Evolutionary conservation across 2,329 filamentous ascomycete species (phyloP), one percentile per base, ranked within the genome.

Genomic region (Cordyceps javanica): DNA sequence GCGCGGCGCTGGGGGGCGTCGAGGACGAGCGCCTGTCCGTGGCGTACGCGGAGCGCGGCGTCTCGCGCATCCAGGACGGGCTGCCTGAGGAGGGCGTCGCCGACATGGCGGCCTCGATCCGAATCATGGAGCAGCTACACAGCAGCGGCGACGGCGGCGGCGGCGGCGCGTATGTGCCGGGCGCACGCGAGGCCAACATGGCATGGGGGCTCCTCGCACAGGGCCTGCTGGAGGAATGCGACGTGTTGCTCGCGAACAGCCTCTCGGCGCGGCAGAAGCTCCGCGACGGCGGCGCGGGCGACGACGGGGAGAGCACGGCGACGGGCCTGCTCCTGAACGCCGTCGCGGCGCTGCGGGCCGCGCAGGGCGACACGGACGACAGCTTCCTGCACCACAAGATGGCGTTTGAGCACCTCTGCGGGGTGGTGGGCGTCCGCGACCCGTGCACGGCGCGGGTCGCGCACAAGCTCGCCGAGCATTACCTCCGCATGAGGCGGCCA

Each of bases 401-500:
- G 25, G 52, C 59, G 19, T 59, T 51, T 57, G 23, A 32, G 9
- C 59, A 61, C 14, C 59, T 61, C 52, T 26, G 38, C 21, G 25
- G n/a, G 16, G 57, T 57, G 11, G 57, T 61, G 7, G 59, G 59
- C 19, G 39, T 49, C 10, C 44, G 38, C 16, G 59, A 61, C 48
- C 28, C 55, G 16, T 61, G 52, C 48, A 59, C 59, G 14, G 59
- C 56, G 11, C 55, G 39, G 14, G 41, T 51, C 13, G 39, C 57
- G 13, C 53, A 61, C 26, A 59, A 61, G 26, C 26, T 61, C 16
- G 59, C 59, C 42, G 51, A 61, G 46, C 52, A 61, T 23, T 36
- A 57, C 28, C 25, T 57, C 4, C 53, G 57, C 13, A 26, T 38
- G 25, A 25, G 53, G 9, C 21, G 25, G 5, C 13, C 13, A 6